Percentiles rank a stretch among this genome's conserved stretches.
These are phyloP conservation scores for Citrullus mucosospermus DNA, from an alignment of 306 rosid species.

Conservation along the genomic window DNA sequence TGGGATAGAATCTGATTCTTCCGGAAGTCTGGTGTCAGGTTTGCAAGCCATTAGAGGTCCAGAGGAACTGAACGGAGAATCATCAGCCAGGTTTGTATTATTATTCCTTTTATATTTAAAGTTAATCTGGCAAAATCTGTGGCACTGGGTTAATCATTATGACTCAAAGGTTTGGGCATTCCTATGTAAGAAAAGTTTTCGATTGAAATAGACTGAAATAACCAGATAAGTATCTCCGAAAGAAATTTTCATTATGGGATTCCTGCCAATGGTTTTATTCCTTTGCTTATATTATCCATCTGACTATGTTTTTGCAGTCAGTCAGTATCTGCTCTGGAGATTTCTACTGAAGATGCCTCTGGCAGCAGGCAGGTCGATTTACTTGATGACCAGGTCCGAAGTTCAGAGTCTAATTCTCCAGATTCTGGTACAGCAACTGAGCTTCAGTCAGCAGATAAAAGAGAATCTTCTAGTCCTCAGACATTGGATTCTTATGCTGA, in stretches of 20 bases:
- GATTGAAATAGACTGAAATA: background rate
- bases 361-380: slow-evolving; percentile 44
- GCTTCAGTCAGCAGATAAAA: slow-evolving; percentile 51
- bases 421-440: slow-evolving; percentile 46
- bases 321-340: slow-evolving; percentile 39
- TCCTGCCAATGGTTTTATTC: background rate
- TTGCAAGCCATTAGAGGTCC: slow-evolving; percentile 30
- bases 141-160: background rate
- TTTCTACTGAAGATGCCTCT: slow-evolving; percentile 45
- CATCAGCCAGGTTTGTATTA: slow-evolving; percentile 49
- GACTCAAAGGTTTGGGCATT: background rate
- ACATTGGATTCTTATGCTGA: slow-evolving; percentile 52
- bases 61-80: slow-evolving; percentile 40
- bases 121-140: background rate
- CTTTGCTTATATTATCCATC: background rate
- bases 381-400: slow-evolving; percentile 38
- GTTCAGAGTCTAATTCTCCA: slow-evolving; percentile 47
- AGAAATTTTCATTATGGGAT: background rate
- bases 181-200: background rate
- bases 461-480: slow-evolving; percentile 51
- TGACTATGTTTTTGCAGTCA: slow-evolving; percentile 28
- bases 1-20: slow-evolving; percentile 48
- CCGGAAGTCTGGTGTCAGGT: slow-evolving; percentile 25
- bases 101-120: background rate
- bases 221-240: background rate